These are phyloP conservation scores for Nigrograna mackinnonii DNA, from an alignment of 2,329 filamentous ascomycete genomes.

Conservation along the genomic window DNA sequence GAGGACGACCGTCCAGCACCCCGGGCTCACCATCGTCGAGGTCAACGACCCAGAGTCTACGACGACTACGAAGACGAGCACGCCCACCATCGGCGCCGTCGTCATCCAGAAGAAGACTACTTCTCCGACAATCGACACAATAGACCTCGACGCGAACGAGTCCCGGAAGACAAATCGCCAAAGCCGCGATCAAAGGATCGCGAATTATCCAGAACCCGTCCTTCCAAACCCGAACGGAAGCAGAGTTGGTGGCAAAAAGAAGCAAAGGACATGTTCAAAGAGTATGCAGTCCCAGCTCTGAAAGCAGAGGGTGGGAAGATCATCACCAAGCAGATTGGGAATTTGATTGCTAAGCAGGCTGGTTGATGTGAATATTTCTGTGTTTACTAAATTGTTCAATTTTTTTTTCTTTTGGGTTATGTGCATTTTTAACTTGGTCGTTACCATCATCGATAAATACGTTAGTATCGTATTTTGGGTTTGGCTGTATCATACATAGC, in stretches of 20 bases:
- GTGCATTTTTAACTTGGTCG: no score
- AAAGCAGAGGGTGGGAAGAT: conserved; percentile 36
- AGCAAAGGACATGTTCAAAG: conserved; percentile 33
- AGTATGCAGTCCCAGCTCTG: conserved; percentile 36
- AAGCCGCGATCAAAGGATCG: conserved; percentile 5
- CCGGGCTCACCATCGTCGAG: neutral
- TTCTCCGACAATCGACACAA: conserved; percentile 27
- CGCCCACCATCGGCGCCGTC: conserved; percentile 6
- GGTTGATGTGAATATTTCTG: no score
- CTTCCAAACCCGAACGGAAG: conserved; percentile 12
- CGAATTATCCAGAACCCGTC: conserved; percentile 4
- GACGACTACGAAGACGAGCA: conserved; percentile 7
- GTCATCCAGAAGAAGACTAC: conserved; percentile 26
- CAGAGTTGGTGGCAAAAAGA: conserved; percentile 33
- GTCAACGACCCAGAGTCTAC: conserved; percentile 3
- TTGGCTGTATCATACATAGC: no score
- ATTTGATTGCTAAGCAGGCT: conserved; percentile 18
- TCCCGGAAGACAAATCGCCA: conserved; percentile 8
- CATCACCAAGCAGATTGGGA: conserved; percentile 30
- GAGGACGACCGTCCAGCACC: neutral
- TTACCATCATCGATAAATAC: no score
- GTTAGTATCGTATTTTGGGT: no score
- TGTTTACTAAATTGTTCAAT: no score
- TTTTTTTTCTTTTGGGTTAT: no score
- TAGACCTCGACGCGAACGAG: conserved; percentile 12